These are phyloP conservation scores for Sequoiadendron giganteum DNA, from an alignment of 75 land plant species.

Conservation along the genomic window DNA sequence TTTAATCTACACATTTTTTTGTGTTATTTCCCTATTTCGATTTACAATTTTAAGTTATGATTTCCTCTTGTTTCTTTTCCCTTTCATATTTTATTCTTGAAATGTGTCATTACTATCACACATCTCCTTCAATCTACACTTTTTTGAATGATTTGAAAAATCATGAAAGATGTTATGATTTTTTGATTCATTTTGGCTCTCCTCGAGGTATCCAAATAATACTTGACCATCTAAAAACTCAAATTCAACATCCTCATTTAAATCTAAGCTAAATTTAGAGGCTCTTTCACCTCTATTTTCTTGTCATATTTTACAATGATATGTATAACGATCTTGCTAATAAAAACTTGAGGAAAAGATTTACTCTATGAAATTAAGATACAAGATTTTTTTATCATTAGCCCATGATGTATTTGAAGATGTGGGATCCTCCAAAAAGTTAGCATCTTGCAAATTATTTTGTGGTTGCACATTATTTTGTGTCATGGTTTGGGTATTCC, in stretches of 20 bases:
- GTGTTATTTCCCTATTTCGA: background rate
- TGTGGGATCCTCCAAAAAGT: background rate
- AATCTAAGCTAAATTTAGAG: background rate
- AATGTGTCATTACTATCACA: background rate
- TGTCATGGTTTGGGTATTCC: no score
- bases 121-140: background rate
- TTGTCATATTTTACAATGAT: background rate
- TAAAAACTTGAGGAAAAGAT: background rate
- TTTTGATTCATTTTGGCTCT: no score
- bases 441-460: background rate
- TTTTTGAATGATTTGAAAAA: background rate
- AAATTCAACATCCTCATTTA: background rate
- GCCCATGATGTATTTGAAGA: background rate
- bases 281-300: background rate
- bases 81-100: background rate
- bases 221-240: background rate
- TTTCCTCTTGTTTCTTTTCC: background rate
- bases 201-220: background rate
- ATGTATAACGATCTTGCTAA: background rate
- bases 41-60: background rate
- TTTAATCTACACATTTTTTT: no score
- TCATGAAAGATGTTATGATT: background rate
- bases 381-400: background rate
- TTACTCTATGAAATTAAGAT: background rate
- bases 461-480: no score